Base-by-base conservation (phyloP, 78 protist species). In the Chrysochromulina parva region DNA sequence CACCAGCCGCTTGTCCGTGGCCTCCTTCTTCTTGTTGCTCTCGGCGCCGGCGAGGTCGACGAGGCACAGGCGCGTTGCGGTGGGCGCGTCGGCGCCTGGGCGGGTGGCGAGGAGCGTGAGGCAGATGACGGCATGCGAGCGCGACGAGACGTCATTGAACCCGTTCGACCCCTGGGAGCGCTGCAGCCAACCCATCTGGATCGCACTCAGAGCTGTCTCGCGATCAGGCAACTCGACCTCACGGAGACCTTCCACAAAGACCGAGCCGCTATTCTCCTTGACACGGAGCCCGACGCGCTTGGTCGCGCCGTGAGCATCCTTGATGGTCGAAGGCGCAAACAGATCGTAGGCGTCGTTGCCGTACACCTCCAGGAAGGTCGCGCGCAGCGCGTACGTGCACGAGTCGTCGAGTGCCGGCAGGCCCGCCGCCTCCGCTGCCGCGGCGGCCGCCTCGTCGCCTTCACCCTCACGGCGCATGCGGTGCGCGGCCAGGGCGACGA, bases 41-140 rank as follows among this genome's bases (percentile, higher is more conserved):
- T 82, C 88, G 11, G 88, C 38, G 19, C 88, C 88, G 20, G 88
- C 88, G 24, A 82, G 67, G 67, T 82, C 88, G 50, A 80, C 86
- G 7, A 80, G 50, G 48, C 13, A 14, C 26, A 80, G 59, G 22
- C 86, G n/a, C 80, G 80, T 20, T 1, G 14, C 80, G 24, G 13
- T 58, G 24, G 71, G 71, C 14, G 4, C 26, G 71, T 9, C 16
- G 26, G 16, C 28, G 17, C 14, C 28, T 20, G 24, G 53, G 78
- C 50, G 17, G 0, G 20, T 48, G 53, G 50, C 52, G 78, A 14
- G 50, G 24, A 78, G 86, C 62, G 50, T 53, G 57, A 78, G 4
- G n/a, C 58, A 11, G 10, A 78, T 28, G 24, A 78, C 48, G 13
- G 86, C 86, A 47, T 78, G 86, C 86, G 86, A 78, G 28, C 86